Evolutionary conservation across 441 rosid genomes (phyloP).

Genomic region (Arabidopsis hybrid): DNA sequence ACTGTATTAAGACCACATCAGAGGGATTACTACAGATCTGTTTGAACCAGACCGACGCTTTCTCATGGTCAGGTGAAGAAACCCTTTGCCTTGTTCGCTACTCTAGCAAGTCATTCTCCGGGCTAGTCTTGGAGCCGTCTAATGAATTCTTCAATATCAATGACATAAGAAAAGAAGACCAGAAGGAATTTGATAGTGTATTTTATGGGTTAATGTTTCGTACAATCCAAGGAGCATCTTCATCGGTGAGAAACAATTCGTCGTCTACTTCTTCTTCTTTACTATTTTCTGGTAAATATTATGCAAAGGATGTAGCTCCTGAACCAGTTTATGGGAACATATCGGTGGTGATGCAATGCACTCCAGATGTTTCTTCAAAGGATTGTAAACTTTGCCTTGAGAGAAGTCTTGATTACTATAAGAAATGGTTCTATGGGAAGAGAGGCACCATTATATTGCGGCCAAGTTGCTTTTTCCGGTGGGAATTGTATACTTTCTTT

Average conservation of each 20-base stretch:
- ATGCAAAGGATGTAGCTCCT: constrained; percentile 15
- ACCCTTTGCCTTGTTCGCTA: constrained; percentile 48
- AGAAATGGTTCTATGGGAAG: not conserved
- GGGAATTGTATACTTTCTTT: constrained; percentile 38
- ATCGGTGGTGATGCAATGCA: constrained; percentile 40
- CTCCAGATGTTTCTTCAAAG: constrained; percentile 31
- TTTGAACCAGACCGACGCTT: constrained; percentile 46
- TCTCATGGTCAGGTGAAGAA: constrained; percentile 42
- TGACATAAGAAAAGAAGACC: not conserved
- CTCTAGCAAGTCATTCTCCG: constrained; percentile 25
- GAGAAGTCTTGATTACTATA: constrained; percentile 9
- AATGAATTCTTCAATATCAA: not conserved
- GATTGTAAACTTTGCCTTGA: constrained; percentile 32
- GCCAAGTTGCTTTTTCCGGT: constrained; percentile 48
- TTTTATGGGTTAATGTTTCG: constrained; percentile 2
- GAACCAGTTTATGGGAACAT: constrained; percentile 21
- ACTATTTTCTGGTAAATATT: constrained; percentile 24
- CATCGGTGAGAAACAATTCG: constrained; percentile 14
- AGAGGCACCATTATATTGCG: constrained; percentile 20
- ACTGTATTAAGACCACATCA: constrained; percentile 44
- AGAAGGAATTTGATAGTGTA: constrained; percentile 33
- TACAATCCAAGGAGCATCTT: constrained; percentile 7
- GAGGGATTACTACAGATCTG: constrained; percentile 29
- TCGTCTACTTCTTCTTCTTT: constrained; percentile 15
- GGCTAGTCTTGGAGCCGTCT: constrained; percentile 3